Conservation (phyloP, 805 yeast species). For the Nadsonia fulvescens region DNA sequence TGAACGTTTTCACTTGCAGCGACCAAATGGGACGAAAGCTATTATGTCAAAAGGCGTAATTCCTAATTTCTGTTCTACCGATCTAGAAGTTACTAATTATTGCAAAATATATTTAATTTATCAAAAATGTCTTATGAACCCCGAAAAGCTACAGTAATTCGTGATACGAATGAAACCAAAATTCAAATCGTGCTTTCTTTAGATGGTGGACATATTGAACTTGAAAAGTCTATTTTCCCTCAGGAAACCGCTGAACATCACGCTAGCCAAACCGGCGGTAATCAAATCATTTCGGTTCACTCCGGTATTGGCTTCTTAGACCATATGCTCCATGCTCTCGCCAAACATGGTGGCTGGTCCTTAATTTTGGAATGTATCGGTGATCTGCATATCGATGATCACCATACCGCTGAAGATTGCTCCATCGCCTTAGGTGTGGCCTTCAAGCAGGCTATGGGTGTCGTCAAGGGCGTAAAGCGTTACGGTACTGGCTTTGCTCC, state of each 20-base stretch:
- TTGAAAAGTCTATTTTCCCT: conserved; percentile 36
- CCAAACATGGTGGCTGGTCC: conserved; percentile 96
- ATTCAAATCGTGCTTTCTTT: conserved; percentile 70
- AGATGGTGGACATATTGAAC: conserved; percentile 65
- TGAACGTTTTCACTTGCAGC: conserved; percentile 1
- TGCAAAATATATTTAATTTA: too few species aligned
- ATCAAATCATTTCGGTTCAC: conserved; percentile 63
- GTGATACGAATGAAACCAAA: conserved; percentile 86
- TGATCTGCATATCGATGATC: conserved; percentile 91
- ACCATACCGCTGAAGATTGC: conserved; percentile 90
- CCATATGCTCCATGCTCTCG: conserved; percentile 94
- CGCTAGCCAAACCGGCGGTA: conserved; percentile 50
- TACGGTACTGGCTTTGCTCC: conserved; percentile 93
- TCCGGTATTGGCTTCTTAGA: conserved; percentile 92
- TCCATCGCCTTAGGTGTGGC: conserved; percentile 85
- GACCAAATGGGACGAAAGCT: neutral
- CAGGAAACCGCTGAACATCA: conserved; percentile 22
- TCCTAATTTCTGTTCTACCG: too few species aligned
- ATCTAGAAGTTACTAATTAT: too few species aligned
- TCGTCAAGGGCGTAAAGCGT: conserved; percentile 75
- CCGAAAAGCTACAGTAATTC: conserved; percentile 29
- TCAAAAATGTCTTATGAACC: conserved; percentile 8
- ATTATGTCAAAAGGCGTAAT: too few species aligned
- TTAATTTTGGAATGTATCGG: conserved; percentile 78
- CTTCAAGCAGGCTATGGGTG: conserved; percentile 78